A percentile compares a stretch with the other conserved stretches of the same genome.
Conservation (phyloP, 129 eudicot genomes). For the Rutidosis leptorrhynchoides region DNA sequence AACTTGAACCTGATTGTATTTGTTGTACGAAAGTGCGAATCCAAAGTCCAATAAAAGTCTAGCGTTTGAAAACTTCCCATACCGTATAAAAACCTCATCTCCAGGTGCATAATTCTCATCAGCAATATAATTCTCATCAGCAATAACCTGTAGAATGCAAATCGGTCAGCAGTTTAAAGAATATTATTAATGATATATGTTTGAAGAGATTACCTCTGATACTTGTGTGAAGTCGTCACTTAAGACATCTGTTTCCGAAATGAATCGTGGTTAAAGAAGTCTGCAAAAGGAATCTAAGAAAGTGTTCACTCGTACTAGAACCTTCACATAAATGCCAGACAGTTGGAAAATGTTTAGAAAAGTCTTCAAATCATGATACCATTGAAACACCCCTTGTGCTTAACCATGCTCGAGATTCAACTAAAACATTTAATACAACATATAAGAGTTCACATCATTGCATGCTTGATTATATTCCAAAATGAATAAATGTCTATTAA, state of each 20-base stretch:
- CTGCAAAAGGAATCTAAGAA: conserved; percentile 85
- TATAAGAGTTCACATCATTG: neutral
- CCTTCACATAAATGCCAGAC: neutral
- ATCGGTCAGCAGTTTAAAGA: neutral
- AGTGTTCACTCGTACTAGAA: conserved; percentile 13
- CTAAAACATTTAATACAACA: conserved; percentile 43
- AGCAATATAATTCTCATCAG: too few species aligned
- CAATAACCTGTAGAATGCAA: conserved; percentile 52
- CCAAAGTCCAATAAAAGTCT: conserved; percentile 83
- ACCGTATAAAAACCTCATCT: conserved; percentile 79
- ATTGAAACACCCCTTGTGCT: conserved; percentile 72
- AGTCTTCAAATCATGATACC: conserved; percentile 39
- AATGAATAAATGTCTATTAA: conserved; percentile 2
- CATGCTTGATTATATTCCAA: neutral
- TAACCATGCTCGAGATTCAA: conserved; percentile 81
- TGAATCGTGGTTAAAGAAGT: conserved; percentile 78
- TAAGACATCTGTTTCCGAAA: conserved; percentile 58
- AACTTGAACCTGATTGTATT: conserved; percentile 63
- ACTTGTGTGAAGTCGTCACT: conserved; percentile 46
- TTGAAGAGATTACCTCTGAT: conserved; percentile 54
- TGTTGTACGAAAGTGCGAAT: conserved; percentile 60
- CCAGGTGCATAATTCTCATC: conserved; percentile 70
- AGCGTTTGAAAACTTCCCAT: conserved; percentile 76
- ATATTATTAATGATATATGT: neutral
- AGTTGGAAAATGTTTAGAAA: neutral